These are phyloP conservation scores for Podospora pseudoanserina DNA, from an alignment of 495 filamentous ascomycete species.

Conservation along the genomic window DNA sequence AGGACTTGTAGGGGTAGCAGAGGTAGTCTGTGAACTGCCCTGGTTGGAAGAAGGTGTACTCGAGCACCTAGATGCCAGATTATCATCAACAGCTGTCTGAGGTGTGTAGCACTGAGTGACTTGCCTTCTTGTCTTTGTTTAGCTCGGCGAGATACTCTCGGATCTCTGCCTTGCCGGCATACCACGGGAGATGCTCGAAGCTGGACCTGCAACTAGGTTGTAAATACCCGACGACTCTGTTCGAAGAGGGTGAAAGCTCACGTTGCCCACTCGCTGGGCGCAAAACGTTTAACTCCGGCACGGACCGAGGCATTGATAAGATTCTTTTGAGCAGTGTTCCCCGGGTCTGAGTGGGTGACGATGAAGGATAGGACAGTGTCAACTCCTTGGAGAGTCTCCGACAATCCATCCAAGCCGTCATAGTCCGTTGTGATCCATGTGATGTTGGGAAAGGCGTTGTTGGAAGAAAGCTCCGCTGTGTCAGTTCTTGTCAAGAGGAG, in stretches of 20 bases:
- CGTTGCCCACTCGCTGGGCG: conserved; percentile 44
- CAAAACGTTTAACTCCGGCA: conserved; percentile 52
- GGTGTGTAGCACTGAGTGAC: neutral
- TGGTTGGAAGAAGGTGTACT: conserved; percentile 55
- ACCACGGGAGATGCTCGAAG: conserved; percentile 41
- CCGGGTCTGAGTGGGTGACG: conserved; percentile 30
- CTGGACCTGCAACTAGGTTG: conserved; percentile 11
- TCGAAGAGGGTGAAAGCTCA: conserved; percentile 13
- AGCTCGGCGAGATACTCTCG: conserved; percentile 43
- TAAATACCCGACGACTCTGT: neutral
- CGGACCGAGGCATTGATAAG: conserved; percentile 51
- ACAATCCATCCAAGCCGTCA: conserved; percentile 34
- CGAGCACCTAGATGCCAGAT: conserved; percentile 42
- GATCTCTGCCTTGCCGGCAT: conserved; percentile 43
- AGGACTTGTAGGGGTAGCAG: conserved; percentile 43
- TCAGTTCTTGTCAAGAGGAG: conserved; percentile 46
- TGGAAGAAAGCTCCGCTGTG: conserved; percentile 6
- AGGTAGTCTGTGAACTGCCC: conserved; percentile 53
- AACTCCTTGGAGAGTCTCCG: conserved; percentile 40
- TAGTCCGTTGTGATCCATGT: conserved; percentile 46
- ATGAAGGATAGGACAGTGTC: conserved; percentile 56
- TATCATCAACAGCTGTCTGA: conserved; percentile 6
- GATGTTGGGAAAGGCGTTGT: neutral
- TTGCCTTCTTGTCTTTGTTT: conserved; percentile 15
- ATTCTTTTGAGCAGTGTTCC: conserved; percentile 37